Conservation (phyloP, 2,329 filamentous ascomycete genomes). For the Penicillium griseofulvum region DNA sequence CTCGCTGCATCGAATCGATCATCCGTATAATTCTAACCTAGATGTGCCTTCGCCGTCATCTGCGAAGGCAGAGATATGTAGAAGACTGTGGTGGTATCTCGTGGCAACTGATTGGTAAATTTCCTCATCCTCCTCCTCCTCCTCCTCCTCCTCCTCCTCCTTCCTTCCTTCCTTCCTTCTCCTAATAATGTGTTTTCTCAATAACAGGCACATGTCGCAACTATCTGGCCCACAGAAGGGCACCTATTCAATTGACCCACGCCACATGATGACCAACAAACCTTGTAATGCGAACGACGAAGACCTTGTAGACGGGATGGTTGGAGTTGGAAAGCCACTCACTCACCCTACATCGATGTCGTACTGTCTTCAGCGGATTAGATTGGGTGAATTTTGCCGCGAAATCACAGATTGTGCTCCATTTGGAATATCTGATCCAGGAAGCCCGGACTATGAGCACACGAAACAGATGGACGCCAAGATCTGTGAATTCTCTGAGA, state of each 20-base stretch:
- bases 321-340: conserved; percentile 15
- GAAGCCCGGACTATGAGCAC: conserved; percentile 25
- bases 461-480: conserved; percentile 36
- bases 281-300: conserved; percentile 40
- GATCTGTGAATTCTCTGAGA: conserved; percentile 29
- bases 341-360: conserved; percentile 39
- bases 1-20: conserved; percentile 21
- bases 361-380: conserved; percentile 38
- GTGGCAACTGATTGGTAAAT: conserved; percentile 38
- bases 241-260: conserved; percentile 36
- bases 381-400: conserved; percentile 37
- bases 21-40: conserved; percentile 10
- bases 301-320: conserved; percentile 32
- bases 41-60: conserved; percentile 22
- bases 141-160: neutral
- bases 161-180: neutral
- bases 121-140: neutral
- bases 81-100: conserved; percentile 46
- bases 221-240: conserved; percentile 37
- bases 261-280: conserved; percentile 40
- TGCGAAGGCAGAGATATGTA: conserved; percentile 34
- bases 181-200: neutral
- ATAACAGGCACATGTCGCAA: conserved; percentile 30
- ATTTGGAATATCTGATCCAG: conserved; percentile 18
- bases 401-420: conserved; percentile 36